A percentile compares a stretch with the other conserved stretches of the same genome.
phyloP scores from a whole-genome alignment of 352 stramenopile species.

The Porosira glacialis region DNA sequence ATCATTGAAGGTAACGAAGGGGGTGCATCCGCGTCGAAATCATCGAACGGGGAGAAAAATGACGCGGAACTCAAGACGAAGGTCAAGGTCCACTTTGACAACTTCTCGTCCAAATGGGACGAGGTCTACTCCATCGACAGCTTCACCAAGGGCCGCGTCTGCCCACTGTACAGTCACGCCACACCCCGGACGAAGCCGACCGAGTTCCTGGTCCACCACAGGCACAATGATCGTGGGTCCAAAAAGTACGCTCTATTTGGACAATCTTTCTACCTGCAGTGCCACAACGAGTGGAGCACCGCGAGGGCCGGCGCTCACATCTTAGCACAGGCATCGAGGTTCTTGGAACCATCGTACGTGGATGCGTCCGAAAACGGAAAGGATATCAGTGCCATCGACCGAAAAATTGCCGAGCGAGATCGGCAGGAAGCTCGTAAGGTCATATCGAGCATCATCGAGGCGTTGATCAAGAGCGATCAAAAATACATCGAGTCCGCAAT shows the following conservation, averaged over 20 bases:
- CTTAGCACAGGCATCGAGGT: slow-evolving; percentile 72
- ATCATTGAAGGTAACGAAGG: slow-evolving; percentile 49
- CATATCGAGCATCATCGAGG: slow-evolving; percentile 69
- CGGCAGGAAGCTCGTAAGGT: slow-evolving; percentile 47
- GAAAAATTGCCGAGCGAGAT: slow-evolving; percentile 37
- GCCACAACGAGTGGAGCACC: slow-evolving; percentile 79
- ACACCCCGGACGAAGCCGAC: slow-evolving; percentile 64
- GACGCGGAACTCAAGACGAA: slow-evolving; percentile 47
- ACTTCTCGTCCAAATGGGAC: slow-evolving; percentile 81
- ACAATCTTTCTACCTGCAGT: slow-evolving; percentile 76
- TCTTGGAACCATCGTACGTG: slow-evolving; percentile 47
- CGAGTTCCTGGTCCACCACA: slow-evolving; percentile 76
- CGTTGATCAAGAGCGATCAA: slow-evolving; percentile 67
- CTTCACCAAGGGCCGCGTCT: slow-evolving; percentile 80
- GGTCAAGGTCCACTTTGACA: slow-evolving; percentile 81
- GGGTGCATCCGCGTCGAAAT: neutral
- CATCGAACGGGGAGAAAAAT: no score
- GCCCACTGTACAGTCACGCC: slow-evolving; percentile 77
- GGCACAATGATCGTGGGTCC: slow-evolving; percentile 44
- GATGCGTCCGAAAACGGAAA: slow-evolving; percentile 40
- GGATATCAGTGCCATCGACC: slow-evolving; percentile 24
- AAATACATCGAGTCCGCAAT: slow-evolving; percentile 62
- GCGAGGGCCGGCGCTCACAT: slow-evolving; percentile 79
- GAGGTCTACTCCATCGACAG: slow-evolving; percentile 74
- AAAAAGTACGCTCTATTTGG: slow-evolving; percentile 65